A percentile compares a stretch with the other conserved stretches of the same genome.
These are phyloP conservation scores for Pholiota microspora DNA, from an alignment of 768 basidiomycete species.

Conservation along the genomic window DNA sequence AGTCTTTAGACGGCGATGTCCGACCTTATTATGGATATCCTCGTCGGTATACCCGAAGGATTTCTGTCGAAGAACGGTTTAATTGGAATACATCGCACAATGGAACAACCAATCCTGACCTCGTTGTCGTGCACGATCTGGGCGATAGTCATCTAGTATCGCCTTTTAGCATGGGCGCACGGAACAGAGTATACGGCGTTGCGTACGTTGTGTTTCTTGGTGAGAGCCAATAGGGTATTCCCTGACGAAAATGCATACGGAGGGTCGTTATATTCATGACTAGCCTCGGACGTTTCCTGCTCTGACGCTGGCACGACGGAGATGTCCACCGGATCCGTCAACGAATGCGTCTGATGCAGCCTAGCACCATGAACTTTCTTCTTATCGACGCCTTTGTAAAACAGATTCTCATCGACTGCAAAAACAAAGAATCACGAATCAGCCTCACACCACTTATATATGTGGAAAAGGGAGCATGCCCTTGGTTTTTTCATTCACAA, in stretches of 20 bases:
- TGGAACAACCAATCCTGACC: constrained; percentile 24
- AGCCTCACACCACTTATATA: constrained; percentile 1
- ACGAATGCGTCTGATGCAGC: constrained; percentile 59
- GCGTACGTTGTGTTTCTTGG: constrained; percentile 80
- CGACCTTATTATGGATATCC: constrained; percentile 72
- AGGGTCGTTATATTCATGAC: constrained; percentile 47
- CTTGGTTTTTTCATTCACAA: constrained; percentile 93
- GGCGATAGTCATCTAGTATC: constrained; percentile 79
- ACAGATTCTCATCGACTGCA: constrained; percentile 87
- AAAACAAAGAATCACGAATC: not conserved
- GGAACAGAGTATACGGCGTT: constrained; percentile 1
- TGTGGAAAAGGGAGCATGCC: constrained; percentile 35
- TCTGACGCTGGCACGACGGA: not conserved
- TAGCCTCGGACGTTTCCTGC: not conserved
- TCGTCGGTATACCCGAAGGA: constrained; percentile 75
- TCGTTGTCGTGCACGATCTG: constrained; percentile 95
- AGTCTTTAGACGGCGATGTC: constrained; percentile 6
- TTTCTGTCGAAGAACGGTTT: constrained; percentile 25
- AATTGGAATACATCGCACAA: not conserved
- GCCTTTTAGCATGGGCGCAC: constrained; percentile 6
- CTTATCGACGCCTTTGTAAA: constrained; percentile 91
- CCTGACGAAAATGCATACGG: constrained; percentile 85
- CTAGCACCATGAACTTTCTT: constrained; percentile 76
- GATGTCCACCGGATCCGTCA: constrained; percentile 33
- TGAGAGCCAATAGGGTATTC: constrained; percentile 69